These are phyloP conservation scores for Knufia petricola DNA, from an alignment of 2,329 filamentous ascomycete genomes.

Conservation along the genomic window DNA sequence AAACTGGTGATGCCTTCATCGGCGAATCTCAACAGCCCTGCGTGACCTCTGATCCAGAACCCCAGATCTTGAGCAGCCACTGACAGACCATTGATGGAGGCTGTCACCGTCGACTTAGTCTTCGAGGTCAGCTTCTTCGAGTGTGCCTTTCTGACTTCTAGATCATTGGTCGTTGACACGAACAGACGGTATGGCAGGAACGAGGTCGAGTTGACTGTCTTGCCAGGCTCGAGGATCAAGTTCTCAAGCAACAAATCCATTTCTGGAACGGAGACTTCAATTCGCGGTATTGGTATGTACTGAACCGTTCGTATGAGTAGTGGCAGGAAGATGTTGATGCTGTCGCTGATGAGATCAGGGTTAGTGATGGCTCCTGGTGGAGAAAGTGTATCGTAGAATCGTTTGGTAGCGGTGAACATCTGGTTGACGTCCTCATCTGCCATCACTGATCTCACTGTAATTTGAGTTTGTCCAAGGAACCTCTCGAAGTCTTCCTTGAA, in stretches of 20 bases:
- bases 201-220: slow-evolving; percentile 72
- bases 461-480: slow-evolving; percentile 58
- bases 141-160: slow-evolving; percentile 73
- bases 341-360: slow-evolving; percentile 62
- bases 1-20: slow-evolving; percentile 83
- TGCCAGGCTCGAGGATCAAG: slow-evolving; percentile 77
- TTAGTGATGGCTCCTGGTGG: slow-evolving; percentile 56
- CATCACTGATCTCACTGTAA: slow-evolving; percentile 58
- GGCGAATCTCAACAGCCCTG: slow-evolving; percentile 61
- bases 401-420: slow-evolving; percentile 56
- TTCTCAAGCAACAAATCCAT: slow-evolving; percentile 84
- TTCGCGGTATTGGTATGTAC: slow-evolving; percentile 76
- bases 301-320: slow-evolving; percentile 67
- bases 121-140: slow-evolving; percentile 54
- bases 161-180: slow-evolving; percentile 72
- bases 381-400: slow-evolving; percentile 60
- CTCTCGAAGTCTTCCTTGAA: slow-evolving; percentile 64
- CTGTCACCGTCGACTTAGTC: slow-evolving; percentile 62
- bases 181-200: slow-evolving; percentile 81
- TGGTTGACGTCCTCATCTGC: slow-evolving; percentile 64
- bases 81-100: slow-evolving; percentile 74
- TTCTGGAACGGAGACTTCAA: slow-evolving; percentile 77
- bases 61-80: slow-evolving; percentile 78
- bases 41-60: slow-evolving; percentile 76
- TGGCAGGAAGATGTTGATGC: slow-evolving; percentile 71